These are phyloP conservation scores for Eutrema heterophyllum DNA, from an alignment of 345 rosid genomes.

Conservation along the genomic window DNA sequence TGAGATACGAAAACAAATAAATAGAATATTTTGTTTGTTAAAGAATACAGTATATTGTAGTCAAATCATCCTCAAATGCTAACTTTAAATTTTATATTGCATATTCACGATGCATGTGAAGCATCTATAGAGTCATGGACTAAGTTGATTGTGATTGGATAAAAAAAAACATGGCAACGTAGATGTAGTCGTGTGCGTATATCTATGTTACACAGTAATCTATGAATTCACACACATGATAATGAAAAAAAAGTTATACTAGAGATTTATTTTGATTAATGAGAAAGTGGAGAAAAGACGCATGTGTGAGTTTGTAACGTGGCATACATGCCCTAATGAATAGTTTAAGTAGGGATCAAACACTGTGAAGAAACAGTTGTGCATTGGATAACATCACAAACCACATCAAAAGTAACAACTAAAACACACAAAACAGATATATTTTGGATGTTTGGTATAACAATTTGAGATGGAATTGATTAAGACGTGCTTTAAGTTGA, in stretches of 20 bases:
- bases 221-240: background rate
- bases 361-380: background rate
- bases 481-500: conserved; percentile 9
- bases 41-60: background rate
- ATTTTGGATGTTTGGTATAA: background rate
- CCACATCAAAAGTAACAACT: background rate
- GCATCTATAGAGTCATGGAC: background rate
- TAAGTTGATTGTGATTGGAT: background rate
- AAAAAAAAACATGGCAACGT: background rate
- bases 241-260: background rate
- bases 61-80: background rate
- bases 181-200: background rate
- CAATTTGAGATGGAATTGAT: background rate
- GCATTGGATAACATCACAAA: background rate
- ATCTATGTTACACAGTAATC: background rate
- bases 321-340: conserved; percentile 6
- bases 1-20: background rate
- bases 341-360: conserved; percentile 13
- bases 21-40: background rate
- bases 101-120: background rate
- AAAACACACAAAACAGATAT: background rate
- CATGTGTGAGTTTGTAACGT: background rate
- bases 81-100: background rate
- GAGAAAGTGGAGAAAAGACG: background rate
- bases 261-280: background rate